Evolutionary conservation across 2,329 filamentous ascomycete genomes (phyloP), one percentile per base, ranked within the genome.

Genomic region (Fusarium sororula): DNA sequence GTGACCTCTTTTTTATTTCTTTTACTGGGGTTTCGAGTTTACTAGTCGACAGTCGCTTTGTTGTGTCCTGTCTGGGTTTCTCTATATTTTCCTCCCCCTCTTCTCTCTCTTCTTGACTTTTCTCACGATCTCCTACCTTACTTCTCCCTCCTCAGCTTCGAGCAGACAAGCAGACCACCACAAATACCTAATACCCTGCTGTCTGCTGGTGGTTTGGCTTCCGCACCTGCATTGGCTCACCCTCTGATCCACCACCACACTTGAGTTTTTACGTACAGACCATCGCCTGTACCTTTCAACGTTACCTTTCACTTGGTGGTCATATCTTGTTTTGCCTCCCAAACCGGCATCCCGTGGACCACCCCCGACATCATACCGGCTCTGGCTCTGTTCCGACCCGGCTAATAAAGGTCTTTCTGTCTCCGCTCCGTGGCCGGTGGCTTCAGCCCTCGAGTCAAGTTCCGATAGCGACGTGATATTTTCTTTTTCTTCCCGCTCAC

Each of bases 201-300:
- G 70, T 66, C 62, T 59, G 56, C 72, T 75, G 68, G 65, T 73
- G 73, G 69, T 73, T 67, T 66, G 67, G 70, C 68, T 64, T 68
- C 67, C 68, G 64, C 70, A 59, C 67, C 76, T 77, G 79, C 73
- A 80, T 81, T 81, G 80, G 78, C 73, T 75, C 75, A 68, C 73
- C 74, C 68, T 73, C 72, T 68, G 79, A 77, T 79, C 80, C 80
- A 80, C 79, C 64, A 75, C 74, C 77, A 76, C 77, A 78, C 77
- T 70, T 80, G 77, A 39, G 68, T 68, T 80, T 81, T 82, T 82
- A 82, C 80, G 80, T 82, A 82, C 81, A 71, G 73, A 30, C 50
- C 61, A 57, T 58, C 55, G 76, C 64, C 65, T 63, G 64, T 61
- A 54, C 66, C 55, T 44, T 58, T 50, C 42, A 38, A 51, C 15